Evolutionary conservation across 768 basidiomycete species (phyloP), one percentile per base, ranked within the genome.

Genomic region (Mycena vulgaris): DNA sequence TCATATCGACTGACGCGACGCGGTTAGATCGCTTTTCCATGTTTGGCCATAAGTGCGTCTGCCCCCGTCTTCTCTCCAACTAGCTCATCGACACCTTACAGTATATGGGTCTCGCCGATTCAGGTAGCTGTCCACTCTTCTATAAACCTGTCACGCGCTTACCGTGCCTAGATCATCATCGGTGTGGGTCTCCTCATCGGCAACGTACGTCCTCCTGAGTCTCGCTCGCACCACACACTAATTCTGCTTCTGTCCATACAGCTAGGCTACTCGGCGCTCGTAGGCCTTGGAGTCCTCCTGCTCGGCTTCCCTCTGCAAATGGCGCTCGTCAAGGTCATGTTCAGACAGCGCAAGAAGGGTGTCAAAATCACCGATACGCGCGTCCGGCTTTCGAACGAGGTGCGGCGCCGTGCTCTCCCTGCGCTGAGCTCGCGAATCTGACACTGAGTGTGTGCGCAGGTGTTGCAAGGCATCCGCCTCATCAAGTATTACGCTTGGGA

Each of bases 181-280:
- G 89, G 89, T 1, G 80, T 92, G 19, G 91, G 86, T 2, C 84
- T 94, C 8, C 83, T 93, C 48, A 85, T 93, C 27, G 82, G 83
- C 69, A 91, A 85, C 69, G 89, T 90, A 66, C 58, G 87, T 61
- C 31, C 47, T 19, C 19, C 30, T 37, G 25, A 30, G 17, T 11
- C 27, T n/a, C 3, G 30, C 10, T 39, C 53, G 7, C 16, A 39
- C 45, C 21, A 63, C 6, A 47, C 31, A 30, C 23, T 47, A 19
- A 25, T 48, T 13, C 45, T n/a, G 23, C 42, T 30, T 40, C 17
- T 47, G 9, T 51, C 42, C 59, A 52, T 21, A 40, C 55, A 91
- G 85, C 83, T 94, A 23, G 91, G 92, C 7, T 89, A 89, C 72
- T 92, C 91, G 1, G 92, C 91, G 0, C 84, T 94, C 17, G 92